phyloP scores from a whole-genome alignment of 2,329 filamentous ascomycete genomes.

The Botrytis galanthina region DNA sequence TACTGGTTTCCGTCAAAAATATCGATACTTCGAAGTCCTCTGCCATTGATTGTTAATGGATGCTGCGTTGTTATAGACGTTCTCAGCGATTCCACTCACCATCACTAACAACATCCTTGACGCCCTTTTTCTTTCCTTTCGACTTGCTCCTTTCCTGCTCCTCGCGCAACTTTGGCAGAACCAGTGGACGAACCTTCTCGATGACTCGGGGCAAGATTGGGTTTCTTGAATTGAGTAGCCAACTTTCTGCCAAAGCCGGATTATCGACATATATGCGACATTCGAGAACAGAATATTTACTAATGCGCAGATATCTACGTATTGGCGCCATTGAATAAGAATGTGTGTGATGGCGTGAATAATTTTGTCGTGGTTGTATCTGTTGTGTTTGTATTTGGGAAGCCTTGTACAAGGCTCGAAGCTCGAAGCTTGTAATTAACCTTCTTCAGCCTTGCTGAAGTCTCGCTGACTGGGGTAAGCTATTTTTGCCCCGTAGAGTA shows the following conservation, averaged over 20 bases:
- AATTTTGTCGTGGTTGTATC: background rate
- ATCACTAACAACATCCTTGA: conserved; percentile 83
- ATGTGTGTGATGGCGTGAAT: background rate
- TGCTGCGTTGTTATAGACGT: background rate
- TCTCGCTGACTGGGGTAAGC: background rate
- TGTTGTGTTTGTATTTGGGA: background rate
- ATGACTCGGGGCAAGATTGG: conserved; percentile 81
- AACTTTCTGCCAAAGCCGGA: conserved; percentile 75
- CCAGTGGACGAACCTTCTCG: conserved; percentile 76
- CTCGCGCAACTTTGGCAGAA: conserved; percentile 87
- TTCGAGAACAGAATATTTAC: conserved; percentile 92
- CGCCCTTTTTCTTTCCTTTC: conserved; percentile 58
- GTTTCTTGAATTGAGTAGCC: conserved; percentile 76
- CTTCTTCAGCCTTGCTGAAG: background rate
- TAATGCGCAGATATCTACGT: conserved; percentile 85
- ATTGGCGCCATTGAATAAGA: conserved; percentile 71
- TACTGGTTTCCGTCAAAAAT: conserved; percentile 83
- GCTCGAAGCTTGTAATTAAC: background rate
- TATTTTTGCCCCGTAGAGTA: background rate
- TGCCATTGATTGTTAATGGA: conserved; percentile 40
- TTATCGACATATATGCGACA: conserved; percentile 94
- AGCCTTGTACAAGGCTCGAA: background rate
- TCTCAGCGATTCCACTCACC: conserved; percentile 49
- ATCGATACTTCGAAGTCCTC: conserved; percentile 96
- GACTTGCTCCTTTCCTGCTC: conserved; percentile 66